Percentiles rank a stretch among this genome's conserved stretches.
These are phyloP conservation scores for Gossypium ekmanianum DNA, from an alignment of 345 rosid species.

Conservation along the genomic window DNA sequence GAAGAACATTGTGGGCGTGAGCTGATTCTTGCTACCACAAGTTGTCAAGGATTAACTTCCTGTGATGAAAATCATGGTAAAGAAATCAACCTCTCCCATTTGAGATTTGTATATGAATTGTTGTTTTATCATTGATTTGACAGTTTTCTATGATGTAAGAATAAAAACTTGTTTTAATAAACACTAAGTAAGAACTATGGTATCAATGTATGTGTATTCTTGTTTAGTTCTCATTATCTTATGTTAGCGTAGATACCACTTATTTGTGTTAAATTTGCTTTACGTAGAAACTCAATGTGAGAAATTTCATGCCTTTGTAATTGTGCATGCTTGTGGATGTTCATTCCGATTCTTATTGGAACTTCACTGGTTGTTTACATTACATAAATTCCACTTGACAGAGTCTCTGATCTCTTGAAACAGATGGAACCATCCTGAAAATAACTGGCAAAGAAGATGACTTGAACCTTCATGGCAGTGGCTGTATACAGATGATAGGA, in stretches of 20 bases:
- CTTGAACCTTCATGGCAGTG: slow-evolving; percentile 24
- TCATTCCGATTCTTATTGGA: neutral
- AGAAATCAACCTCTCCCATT: neutral
- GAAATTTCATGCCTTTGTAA: neutral
- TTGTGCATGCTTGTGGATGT: neutral
- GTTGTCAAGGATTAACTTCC: slow-evolving; percentile 10
- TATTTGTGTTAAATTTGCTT: neutral
- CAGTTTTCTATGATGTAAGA: neutral
- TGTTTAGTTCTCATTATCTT: neutral
- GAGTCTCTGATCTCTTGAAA: slow-evolving; percentile 14
- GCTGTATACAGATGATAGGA: slow-evolving; percentile 26
- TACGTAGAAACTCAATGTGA: neutral
- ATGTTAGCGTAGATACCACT: neutral
- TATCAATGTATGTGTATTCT: neutral
- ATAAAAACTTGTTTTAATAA: neutral
- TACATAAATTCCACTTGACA: neutral
- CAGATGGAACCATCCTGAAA: slow-evolving; percentile 20
- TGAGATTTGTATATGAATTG: neutral
- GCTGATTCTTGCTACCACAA: neutral
- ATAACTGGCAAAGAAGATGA: slow-evolving; percentile 23
- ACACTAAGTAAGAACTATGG: neutral
- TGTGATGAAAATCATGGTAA: slow-evolving; percentile 31
- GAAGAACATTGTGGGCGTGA: neutral
- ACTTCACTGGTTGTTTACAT: neutral
- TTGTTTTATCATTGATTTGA: neutral